These are phyloP conservation scores for Candida maltosa DNA, from an alignment of 805 yeast species.

Conservation along the genomic window DNA sequence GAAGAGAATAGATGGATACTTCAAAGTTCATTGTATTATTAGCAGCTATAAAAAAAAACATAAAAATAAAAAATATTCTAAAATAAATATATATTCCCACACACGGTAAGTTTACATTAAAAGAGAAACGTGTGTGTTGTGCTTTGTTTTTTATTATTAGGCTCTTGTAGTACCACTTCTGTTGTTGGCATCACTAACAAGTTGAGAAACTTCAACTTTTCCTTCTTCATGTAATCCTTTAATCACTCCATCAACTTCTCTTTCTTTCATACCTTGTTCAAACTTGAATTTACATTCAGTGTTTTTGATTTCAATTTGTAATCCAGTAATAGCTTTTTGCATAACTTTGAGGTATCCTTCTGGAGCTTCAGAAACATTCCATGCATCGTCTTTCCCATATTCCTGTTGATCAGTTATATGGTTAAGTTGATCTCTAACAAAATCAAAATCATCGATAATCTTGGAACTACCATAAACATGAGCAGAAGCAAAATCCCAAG, in stretches of 20 bases:
- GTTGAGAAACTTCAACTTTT: slow-evolving; percentile 22
- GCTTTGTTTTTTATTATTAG: no score
- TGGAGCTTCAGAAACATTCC: slow-evolving; percentile 62
- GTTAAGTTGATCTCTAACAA: slow-evolving; percentile 43
- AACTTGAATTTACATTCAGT: slow-evolving; percentile 56
- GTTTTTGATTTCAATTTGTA: slow-evolving; percentile 47
- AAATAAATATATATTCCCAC: no score
- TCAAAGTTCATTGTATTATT: slow-evolving; percentile 2
- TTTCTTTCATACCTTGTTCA: slow-evolving; percentile 45
- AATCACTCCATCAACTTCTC: slow-evolving; percentile 51
- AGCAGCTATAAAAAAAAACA: no score
- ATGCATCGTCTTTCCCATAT: slow-evolving; percentile 34
- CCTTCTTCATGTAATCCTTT: slow-evolving; percentile 43
- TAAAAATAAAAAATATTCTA: no score
- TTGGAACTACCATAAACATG: slow-evolving; percentile 53
- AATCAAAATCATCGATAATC: slow-evolving; percentile 42
- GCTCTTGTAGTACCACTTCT: slow-evolving; percentile 11
- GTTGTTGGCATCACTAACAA: slow-evolving; percentile 17
- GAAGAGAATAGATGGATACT: not conserved
- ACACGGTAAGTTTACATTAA: no score
- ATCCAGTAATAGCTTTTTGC: slow-evolving; percentile 53
- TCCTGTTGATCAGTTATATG: slow-evolving; percentile 49
- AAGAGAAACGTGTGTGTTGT: no score
- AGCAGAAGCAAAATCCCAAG: slow-evolving; percentile 63
- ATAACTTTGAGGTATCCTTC: slow-evolving; percentile 38